Evolutionary conservation across 805 yeast species (phyloP).

Genomic region (Pichia insulana): DNA sequence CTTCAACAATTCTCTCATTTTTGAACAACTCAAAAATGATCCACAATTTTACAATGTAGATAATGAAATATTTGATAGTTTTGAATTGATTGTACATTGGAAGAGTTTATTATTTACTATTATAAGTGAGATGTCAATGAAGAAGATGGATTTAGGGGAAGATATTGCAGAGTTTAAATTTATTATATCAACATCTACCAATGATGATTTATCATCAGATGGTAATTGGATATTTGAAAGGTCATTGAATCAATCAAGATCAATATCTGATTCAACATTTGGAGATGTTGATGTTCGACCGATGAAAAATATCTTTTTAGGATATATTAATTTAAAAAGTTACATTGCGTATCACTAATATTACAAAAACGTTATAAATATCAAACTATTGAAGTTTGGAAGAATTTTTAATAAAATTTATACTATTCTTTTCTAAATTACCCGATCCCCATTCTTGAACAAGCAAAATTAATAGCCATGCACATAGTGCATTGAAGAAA

Average conservation of each 20-base stretch:
- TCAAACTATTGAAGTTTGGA: constrained; percentile 4
- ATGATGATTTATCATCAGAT: constrained; percentile 9
- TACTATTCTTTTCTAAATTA: constrained; percentile 1
- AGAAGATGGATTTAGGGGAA: not conserved
- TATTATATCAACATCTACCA: constrained; percentile 16
- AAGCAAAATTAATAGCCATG: constrained; percentile 34
- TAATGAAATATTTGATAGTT: not conserved
- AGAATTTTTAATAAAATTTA: not conserved
- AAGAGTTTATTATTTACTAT: constrained; percentile 21
- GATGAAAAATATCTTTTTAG: constrained; percentile 20
- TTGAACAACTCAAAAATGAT: constrained; percentile 14
- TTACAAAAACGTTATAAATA: not conserved
- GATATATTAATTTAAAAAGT: constrained; percentile 21
- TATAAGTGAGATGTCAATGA: constrained; percentile 15
- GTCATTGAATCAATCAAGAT: not conserved
- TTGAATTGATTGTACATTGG: constrained; percentile 17
- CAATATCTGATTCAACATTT: constrained; percentile 1
- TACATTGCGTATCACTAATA: constrained; percentile 12
- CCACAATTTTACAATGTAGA: constrained; percentile 1
- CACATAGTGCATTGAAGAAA: constrained; percentile 55
- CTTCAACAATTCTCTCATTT: constrained; percentile 21
- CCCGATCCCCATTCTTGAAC: constrained; percentile 21
- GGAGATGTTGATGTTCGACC: constrained; percentile 13
- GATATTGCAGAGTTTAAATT: constrained; percentile 16
- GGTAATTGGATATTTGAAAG: constrained; percentile 22